phyloP scores from a whole-genome alignment of 2,329 filamentous ascomycete species.

The Alternaria brassicae region DNA sequence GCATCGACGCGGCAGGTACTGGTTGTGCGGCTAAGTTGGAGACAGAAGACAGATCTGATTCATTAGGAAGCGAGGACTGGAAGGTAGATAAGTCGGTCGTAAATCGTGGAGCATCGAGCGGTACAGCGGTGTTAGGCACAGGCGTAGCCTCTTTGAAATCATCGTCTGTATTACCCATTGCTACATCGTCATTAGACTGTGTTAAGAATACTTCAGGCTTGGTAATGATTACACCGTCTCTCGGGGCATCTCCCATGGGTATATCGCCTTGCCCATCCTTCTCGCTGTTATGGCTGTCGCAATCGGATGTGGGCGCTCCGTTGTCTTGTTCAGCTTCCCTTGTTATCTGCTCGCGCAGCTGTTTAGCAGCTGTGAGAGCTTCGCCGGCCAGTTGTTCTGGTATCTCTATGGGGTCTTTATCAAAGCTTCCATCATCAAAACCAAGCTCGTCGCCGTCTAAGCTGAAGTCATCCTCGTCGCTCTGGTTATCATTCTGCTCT shows the following conservation, averaged over 20 bases:
- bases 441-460: neutral
- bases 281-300: neutral
- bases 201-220: neutral
- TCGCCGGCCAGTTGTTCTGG: neutral
- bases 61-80: neutral
- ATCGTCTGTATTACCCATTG: neutral
- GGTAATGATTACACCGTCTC: no score
- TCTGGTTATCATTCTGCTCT: fast-evolving
- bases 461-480: neutral
- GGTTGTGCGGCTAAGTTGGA: neutral
- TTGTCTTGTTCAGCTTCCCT: neutral
- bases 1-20: neutral
- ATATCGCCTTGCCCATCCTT: neutral
- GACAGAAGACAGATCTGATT: neutral
- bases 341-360: neutral
- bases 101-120: neutral
- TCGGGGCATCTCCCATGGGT: neutral
- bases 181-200: neutral
- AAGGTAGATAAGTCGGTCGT: neutral
- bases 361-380: neutral
- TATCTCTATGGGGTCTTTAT: neutral
- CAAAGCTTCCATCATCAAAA: neutral
- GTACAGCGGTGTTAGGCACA: fast-evolving
- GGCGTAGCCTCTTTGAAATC: neutral
- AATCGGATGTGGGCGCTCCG: neutral